phyloP scores from a whole-genome alignment of 768 basidiomycete species.

The Serendipita sp. region DNA sequence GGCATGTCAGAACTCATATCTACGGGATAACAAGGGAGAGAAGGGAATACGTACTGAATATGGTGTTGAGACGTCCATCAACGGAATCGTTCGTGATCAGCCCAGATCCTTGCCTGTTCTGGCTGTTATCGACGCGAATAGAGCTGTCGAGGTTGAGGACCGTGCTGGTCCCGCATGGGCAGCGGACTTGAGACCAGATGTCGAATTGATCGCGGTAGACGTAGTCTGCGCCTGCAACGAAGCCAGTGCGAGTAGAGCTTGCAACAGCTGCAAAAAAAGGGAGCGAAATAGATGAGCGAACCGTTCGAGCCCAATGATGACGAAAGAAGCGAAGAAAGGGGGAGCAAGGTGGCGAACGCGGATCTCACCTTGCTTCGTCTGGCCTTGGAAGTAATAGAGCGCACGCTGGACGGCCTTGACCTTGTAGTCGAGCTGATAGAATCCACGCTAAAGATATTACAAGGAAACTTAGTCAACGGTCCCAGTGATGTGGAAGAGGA shows the following conservation, averaged over 20 bases:
- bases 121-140: neutral
- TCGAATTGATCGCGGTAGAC: neutral
- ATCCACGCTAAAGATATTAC: neutral
- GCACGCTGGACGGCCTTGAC: neutral
- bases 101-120: neutral
- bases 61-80: neutral
- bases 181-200: neutral
- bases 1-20: no score
- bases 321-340: no score
- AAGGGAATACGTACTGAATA: no score
- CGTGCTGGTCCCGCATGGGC: neutral
- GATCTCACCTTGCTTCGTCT: neutral
- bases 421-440: neutral
- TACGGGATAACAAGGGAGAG: no score
- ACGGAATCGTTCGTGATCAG: neutral
- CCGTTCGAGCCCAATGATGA: no score
- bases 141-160: neutral
- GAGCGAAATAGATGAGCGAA: no score
- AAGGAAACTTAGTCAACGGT: no score
- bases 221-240: neutral
- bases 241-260: neutral
- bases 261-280: neutral
- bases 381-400: slow-evolving; percentile 1
- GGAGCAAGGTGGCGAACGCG: no score
- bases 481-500: no score